Evolutionary conservation across 306 rosid genomes (phyloP), one percentile per base, ranked within the genome.

Genomic region (Acacia crassicarpa): DNA sequence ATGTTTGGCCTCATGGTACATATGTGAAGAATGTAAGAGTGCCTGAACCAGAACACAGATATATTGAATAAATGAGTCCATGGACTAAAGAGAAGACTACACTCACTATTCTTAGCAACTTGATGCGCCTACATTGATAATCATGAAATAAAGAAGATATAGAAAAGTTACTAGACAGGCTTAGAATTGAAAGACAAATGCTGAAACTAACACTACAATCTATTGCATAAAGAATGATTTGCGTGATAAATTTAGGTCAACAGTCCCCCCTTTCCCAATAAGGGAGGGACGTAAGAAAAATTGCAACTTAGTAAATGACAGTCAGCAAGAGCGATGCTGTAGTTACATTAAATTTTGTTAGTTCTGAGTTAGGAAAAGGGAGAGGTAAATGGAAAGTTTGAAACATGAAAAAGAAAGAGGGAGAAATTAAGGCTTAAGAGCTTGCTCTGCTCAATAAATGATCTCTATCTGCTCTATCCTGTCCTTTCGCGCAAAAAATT

Each of bases 1-100:
- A 79, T 96, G 99, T 87, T 83, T 86, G 63, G 99, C 99, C 89
- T 96, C 99, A 81, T 96, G 92, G 85, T 92, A 96, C 99, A 93
- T 85, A 85, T 93, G 99, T 27, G 99, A 91, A 78, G 99, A 96
- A 84, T 96, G 99, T 80, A 96, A 91, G 63, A 96, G 97, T 0
- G 99, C 98, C 99, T 96, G 90, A 66, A 83, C 78, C 62, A 68
- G 84, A 77, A 67, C 22, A 80, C 38, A 27, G 6, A 76, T 69
- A 69, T 5, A 43, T 7, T 75, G 7, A 22, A 67, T 35, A 78
- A 74, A 81, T 81, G 63, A 83, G 81, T 51, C 43, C 11, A 81
- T 6, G 1, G 25, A 41, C 46, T 62, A 81, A 20, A 72, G 63
- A 54, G 78, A 73, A 74, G 27, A 73, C 23, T 15, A 43, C 11